Evolutionary conservation across 352 stramenopile species (phyloP).

Genomic region (Phytophthora multivora): DNA sequence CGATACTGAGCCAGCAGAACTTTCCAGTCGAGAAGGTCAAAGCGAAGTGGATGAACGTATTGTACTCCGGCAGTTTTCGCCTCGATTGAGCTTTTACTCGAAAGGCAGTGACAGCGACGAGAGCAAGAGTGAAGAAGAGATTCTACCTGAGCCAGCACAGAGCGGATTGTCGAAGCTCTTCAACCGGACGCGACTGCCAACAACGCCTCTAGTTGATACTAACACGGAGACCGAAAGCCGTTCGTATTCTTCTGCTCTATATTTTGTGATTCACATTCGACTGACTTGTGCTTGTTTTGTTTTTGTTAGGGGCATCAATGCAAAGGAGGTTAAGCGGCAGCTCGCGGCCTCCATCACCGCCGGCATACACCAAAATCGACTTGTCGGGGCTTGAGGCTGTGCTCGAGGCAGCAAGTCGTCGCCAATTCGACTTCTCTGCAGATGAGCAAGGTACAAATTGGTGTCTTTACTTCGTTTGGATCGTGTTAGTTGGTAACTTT

Average conservation of each 20-base stretch:
- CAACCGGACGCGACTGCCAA: slow-evolving; percentile 9
- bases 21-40: not conserved
- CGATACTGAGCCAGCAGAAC: not conserved
- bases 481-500: not conserved
- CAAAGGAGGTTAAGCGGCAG: slow-evolving; percentile 8
- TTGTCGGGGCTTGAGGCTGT: slow-evolving; percentile 53
- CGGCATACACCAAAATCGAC: slow-evolving; percentile 29
- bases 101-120: slow-evolving; percentile 10
- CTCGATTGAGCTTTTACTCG: slow-evolving; percentile 24
- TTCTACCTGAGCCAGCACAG: slow-evolving; percentile 2
- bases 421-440: slow-evolving; percentile 49
- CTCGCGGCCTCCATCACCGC: slow-evolving; percentile 1
- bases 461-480: not conserved
- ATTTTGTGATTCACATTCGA: not conserved
- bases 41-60: slow-evolving; percentile 5
- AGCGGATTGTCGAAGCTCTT: slow-evolving; percentile 28
- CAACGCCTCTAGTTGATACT: not conserved
- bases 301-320: slow-evolving; percentile 7
- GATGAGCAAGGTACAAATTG: slow-evolving; percentile 26
- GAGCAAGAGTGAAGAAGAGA: not conserved
- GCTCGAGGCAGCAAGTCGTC: slow-evolving; percentile 38
- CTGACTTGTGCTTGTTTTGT: slow-evolving; percentile 1
- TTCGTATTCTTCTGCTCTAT: slow-evolving; percentile 11
- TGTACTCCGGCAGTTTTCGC: slow-evolving; percentile 19
- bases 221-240: not conserved